A percentile compares a stretch with the other conserved stretches of the same genome.
Conservation (phyloP, 2,329 filamentous ascomycete genomes). For the Fusarium burgessii region DNA sequence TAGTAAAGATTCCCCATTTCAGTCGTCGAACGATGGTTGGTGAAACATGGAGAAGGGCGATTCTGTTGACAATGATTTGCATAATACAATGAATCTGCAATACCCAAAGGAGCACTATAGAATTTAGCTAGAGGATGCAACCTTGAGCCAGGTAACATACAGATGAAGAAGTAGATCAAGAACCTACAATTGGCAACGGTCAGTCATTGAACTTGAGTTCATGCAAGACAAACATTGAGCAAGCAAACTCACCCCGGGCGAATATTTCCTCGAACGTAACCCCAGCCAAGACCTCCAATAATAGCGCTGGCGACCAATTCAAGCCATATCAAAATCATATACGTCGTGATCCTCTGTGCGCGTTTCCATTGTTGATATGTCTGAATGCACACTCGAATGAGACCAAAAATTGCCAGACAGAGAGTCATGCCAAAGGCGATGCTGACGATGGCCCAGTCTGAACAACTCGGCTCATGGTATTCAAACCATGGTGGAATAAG, state of each 20-base stretch:
- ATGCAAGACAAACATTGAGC: neutral
- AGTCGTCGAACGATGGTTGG: conserved; percentile 52
- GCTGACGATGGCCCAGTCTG: conserved; percentile 52
- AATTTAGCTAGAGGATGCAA: conserved; percentile 23
- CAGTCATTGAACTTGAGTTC: neutral
- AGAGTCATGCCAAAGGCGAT: conserved; percentile 54
- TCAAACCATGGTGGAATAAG: conserved; percentile 46
- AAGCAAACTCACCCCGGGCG: conserved; percentile 35
- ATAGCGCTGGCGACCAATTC: conserved; percentile 52
- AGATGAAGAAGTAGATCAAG: conserved; percentile 39
- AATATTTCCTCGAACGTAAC: conserved; percentile 51
- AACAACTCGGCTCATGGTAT: conserved; percentile 30
- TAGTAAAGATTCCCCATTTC: conserved; percentile 57
- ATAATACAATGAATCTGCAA: conserved; percentile 59
- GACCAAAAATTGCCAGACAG: conserved; percentile 51
- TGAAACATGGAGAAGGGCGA: conserved; percentile 58
- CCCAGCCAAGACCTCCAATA: conserved; percentile 53
- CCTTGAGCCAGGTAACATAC: conserved; percentile 12
- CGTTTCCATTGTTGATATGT: conserved; percentile 49
- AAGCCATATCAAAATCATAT: conserved; percentile 56
- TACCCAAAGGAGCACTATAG: conserved; percentile 47
- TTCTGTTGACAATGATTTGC: conserved; percentile 65
- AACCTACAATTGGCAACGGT: conserved; percentile 46
- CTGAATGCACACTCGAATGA: conserved; percentile 52
- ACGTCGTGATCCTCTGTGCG: conserved; percentile 51